A percentile compares a stretch with the other conserved stretches of the same genome.
Conservation (phyloP, 352 stramenopile species). For the Aphanomyces cochlioides region DNA sequence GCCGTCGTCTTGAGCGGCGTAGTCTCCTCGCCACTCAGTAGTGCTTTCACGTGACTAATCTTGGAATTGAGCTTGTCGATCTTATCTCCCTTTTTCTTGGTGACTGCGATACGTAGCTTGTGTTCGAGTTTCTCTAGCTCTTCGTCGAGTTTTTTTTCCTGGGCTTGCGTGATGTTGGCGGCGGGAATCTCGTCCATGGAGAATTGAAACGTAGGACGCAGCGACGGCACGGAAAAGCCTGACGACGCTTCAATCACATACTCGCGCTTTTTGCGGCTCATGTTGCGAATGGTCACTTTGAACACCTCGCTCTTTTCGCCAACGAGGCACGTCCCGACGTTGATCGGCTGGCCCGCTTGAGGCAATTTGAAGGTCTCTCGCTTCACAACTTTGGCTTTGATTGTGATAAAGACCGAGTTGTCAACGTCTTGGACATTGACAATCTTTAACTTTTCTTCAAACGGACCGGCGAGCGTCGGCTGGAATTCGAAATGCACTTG, state of each 20-base stretch:
- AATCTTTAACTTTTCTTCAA: slow-evolving; percentile 88
- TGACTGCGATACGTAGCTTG: slow-evolving; percentile 83
- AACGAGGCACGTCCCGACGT: slow-evolving; percentile 76
- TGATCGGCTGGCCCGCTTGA: slow-evolving; percentile 81
- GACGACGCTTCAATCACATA: slow-evolving; percentile 74
- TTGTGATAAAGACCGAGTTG: slow-evolving; percentile 83
- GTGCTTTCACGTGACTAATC: slow-evolving; percentile 70
- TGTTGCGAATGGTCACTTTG: slow-evolving; percentile 84
- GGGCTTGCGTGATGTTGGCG: slow-evolving; percentile 79
- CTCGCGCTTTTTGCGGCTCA: slow-evolving; percentile 81
- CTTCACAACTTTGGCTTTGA: slow-evolving; percentile 87
- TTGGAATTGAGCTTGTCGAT: slow-evolving; percentile 82
- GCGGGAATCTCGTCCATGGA: slow-evolving; percentile 77
- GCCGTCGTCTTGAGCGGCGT: slow-evolving; percentile 11
- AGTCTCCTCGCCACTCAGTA: slow-evolving; percentile 63
- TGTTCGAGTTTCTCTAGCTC: slow-evolving; percentile 88
- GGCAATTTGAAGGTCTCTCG: slow-evolving; percentile 87
- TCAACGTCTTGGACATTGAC: slow-evolving; percentile 86
- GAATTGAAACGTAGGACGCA: slow-evolving; percentile 81
- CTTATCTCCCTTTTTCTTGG: slow-evolving; percentile 88
- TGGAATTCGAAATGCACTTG: slow-evolving; percentile 89
- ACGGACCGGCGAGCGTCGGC: slow-evolving; percentile 74
- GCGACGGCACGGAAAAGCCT: slow-evolving; percentile 53
- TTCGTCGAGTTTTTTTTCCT: slow-evolving; percentile 88
- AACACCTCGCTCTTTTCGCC: slow-evolving; percentile 80